Evolutionary conservation across 2,329 filamentous ascomycete genomes (phyloP), one percentile per base, ranked within the genome.

Genomic region (Lomentospora prolificans): DNA sequence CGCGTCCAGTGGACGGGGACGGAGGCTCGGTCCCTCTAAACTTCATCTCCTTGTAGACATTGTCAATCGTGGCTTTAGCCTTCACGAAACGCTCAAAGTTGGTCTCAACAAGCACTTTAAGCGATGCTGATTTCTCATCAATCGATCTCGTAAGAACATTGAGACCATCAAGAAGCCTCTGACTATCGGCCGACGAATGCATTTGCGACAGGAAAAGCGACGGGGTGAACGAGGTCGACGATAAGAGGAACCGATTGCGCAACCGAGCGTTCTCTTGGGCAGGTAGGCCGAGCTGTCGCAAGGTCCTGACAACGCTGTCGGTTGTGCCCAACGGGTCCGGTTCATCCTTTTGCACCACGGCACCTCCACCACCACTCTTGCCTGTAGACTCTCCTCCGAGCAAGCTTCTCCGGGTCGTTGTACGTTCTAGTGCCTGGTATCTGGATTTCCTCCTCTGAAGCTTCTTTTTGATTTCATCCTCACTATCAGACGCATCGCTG

Each of bases 61-160:
- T 95, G 72, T 99, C 94, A 64, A 99, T 97, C 6, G 92, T 97
- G 17, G 92, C 89, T 70, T 99, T 99, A 46, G 94, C 94, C 60
- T 90, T 87, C 56, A 99, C 94, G 73, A 99, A 99, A 61, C 92
- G 87, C 71, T 99, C 95, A 67, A 99, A 99, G 69, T 99, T 99
- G 60, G 89, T 92, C 70, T 99, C 94, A 24, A 99, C 94, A 17
- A 99, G 79, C 9, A 95, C 88, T 68, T 99, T 99, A 59, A 99
- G 80, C 3, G 91, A 96, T 0, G 92, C 94, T 0, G 92, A 96
- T 70, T 99, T 99, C 71, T 97, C 89, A 65, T 97, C 94, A 64
- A 99, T 99, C 1, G 92, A 96, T 59, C 82, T 82, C 17, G 90
- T 94, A 19, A 99, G 81, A 58, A 87, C 85, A 62, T 96, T 87